A percentile compares a stretch with the other conserved stretches of the same genome.
Evolutionary conservation across 345 rosid genomes (phyloP).

Genomic region (Schrenkiella parvula): DNA sequence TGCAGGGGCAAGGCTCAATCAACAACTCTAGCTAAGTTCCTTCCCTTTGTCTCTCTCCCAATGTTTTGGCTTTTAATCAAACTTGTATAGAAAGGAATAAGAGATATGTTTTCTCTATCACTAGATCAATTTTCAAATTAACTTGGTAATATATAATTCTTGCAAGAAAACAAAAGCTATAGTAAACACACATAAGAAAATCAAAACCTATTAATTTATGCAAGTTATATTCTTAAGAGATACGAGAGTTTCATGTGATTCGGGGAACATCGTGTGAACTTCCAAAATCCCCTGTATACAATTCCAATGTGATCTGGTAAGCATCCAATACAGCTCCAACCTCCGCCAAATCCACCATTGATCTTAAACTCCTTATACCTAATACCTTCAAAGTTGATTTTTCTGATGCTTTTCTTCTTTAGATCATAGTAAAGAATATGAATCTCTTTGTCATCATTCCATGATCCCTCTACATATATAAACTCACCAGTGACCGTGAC

Average conservation of each 20-base stretch:
- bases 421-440: not conserved
- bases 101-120: no score
- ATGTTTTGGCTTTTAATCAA: no score
- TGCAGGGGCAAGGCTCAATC: constrained; percentile 50
- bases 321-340: not conserved
- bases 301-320: not conserved
- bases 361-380: not conserved
- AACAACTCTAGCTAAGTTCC: constrained; percentile 18
- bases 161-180: no score
- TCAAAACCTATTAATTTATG: not conserved
- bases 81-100: not conserved
- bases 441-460: not conserved
- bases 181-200: not conserved
- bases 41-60: no score
- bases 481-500: not conserved
- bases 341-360: not conserved
- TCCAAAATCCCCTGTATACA: not conserved
- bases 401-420: not conserved
- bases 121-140: no score
- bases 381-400: not conserved
- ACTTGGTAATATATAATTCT: no score
- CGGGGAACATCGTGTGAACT: not conserved
- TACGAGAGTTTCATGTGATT: not conserved
- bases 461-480: not conserved
- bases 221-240: not conserved